Evolutionary conservation across 768 basidiomycete species (phyloP).

Genomic region (Leccinum incarnatum): DNA sequence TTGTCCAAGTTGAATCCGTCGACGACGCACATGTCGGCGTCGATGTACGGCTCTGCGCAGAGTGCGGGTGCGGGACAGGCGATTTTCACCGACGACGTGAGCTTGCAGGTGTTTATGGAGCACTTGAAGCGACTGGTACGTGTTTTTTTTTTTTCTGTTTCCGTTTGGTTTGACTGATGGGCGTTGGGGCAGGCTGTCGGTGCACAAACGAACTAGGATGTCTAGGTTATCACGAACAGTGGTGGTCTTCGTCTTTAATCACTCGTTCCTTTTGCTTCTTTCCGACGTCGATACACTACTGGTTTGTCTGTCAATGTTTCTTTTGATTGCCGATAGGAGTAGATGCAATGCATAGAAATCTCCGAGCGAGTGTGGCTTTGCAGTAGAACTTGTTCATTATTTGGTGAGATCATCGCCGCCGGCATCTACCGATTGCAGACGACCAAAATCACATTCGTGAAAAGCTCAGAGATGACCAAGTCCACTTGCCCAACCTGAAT

Average conservation of each 20-base stretch:
- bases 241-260: not conserved
- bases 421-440: too few relatives aligned
- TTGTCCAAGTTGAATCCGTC: slow-evolving; percentile 95
- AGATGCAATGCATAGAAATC: slow-evolving; percentile 12
- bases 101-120: slow-evolving; percentile 97
- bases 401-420: too few relatives aligned
- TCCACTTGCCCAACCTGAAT: too few relatives aligned
- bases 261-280: not conserved
- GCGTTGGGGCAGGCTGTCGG: slow-evolving; percentile 52
- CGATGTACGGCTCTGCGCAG: slow-evolving; percentile 81
- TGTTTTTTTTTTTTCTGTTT: slow-evolving; percentile 6
- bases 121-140: slow-evolving; percentile 89
- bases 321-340: slow-evolving; percentile 12
- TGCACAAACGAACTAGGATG: slow-evolving; percentile 58
- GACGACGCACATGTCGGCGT: slow-evolving; percentile 92
- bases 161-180: slow-evolving; percentile 5
- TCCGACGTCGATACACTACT: slow-evolving; percentile 6
- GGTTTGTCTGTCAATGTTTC: slow-evolving; percentile 7
- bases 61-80: slow-evolving; percentile 75
- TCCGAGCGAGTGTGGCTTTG: not conserved
- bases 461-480: too few relatives aligned
- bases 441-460: too few relatives aligned
- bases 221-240: not conserved
- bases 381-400: not conserved
- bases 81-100: slow-evolving; percentile 99